Conservation (phyloP, 164 flowering plant genomes). For the Sextonia rubra region DNA sequence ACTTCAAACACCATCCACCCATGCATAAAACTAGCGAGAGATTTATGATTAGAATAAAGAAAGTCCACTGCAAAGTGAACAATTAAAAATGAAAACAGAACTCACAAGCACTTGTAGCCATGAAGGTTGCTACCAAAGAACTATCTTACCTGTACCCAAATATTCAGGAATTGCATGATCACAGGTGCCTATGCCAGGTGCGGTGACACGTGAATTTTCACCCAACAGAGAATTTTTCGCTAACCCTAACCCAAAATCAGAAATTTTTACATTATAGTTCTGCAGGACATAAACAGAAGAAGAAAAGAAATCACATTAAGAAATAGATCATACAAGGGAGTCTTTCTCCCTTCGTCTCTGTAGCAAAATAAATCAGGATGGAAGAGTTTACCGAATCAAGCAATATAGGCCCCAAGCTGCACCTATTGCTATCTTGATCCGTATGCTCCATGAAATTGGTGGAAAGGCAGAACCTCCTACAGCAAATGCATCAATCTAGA, state of each 20-base stretch:
- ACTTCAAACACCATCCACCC: no score
- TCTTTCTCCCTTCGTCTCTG: neutral
- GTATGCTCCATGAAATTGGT: conserved; percentile 67
- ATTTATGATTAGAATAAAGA: no score
- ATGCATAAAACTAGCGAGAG: no score
- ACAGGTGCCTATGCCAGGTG: conserved; percentile 78
- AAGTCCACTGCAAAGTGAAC: no score
- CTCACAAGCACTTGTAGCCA: no score
- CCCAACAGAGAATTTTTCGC: conserved; percentile 68
- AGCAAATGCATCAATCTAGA: conserved; percentile 6
- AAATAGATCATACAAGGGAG: neutral
- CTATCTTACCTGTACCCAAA: conserved; percentile 66
- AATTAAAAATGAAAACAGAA: no score
- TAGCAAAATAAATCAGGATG: no score
- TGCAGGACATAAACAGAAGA: conserved; percentile 29
- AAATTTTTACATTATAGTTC: conserved; percentile 70
- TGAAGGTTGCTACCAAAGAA: no score
- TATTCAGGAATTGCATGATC: conserved; percentile 97
- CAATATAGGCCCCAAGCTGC: conserved; percentile 82
- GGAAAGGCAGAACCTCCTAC: conserved; percentile 46
- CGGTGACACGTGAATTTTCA: conserved; percentile 75
- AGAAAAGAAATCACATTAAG: neutral
- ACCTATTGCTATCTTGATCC: conserved; percentile 71
- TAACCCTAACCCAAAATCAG: conserved; percentile 94
- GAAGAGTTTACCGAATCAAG: conserved; percentile 59